Evolutionary conservation across 2,329 filamentous ascomycete genomes (phyloP).

Genomic region (Colletotrichum somersetense): DNA sequence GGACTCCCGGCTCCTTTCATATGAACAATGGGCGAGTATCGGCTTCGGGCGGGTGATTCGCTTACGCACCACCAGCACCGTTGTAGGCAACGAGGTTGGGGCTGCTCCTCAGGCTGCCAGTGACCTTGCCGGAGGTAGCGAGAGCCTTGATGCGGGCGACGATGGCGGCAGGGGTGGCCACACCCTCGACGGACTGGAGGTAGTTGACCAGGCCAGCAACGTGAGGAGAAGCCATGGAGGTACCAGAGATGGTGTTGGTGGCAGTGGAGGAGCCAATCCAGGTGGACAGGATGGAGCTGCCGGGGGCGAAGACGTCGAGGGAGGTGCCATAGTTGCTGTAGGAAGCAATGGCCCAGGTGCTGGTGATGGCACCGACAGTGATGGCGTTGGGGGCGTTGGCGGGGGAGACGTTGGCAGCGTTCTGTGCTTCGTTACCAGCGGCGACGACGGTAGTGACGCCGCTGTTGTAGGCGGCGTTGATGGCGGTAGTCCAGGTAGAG

Average conservation of each 20-base stretch:
- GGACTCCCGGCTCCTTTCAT: slow-evolving; percentile 13
- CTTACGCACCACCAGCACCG: slow-evolving; percentile 46
- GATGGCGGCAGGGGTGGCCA: slow-evolving; percentile 56
- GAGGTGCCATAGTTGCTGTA: slow-evolving; percentile 65
- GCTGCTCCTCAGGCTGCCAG: slow-evolving; percentile 50
- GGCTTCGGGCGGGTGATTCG: neutral
- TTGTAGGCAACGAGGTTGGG: slow-evolving; percentile 64
- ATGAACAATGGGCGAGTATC: slow-evolving; percentile 2
- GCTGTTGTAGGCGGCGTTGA: slow-evolving; percentile 58
- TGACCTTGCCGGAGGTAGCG: slow-evolving; percentile 54
- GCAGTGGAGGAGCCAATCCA: slow-evolving; percentile 59
- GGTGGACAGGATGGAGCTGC: slow-evolving; percentile 59
- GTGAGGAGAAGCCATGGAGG: slow-evolving; percentile 73
- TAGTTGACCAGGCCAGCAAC: slow-evolving; percentile 72
- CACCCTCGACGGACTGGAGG: slow-evolving; percentile 59
- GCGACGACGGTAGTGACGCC: slow-evolving; percentile 68
- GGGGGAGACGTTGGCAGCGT: slow-evolving; percentile 56
- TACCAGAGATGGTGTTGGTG: slow-evolving; percentile 65
- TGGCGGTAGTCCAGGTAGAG: slow-evolving; percentile 60
- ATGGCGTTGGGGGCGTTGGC: slow-evolving; percentile 62
- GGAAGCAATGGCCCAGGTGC: slow-evolving; percentile 52
- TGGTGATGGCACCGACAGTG: slow-evolving; percentile 65
- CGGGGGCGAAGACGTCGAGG: slow-evolving; percentile 67
- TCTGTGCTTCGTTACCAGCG: slow-evolving; percentile 64
- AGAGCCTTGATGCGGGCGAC: slow-evolving; percentile 57